Evolutionary conservation across 306 rosid species (phyloP), one percentile per base, ranked within the genome.

Genomic region (Gynostemma pentaphyllum): DNA sequence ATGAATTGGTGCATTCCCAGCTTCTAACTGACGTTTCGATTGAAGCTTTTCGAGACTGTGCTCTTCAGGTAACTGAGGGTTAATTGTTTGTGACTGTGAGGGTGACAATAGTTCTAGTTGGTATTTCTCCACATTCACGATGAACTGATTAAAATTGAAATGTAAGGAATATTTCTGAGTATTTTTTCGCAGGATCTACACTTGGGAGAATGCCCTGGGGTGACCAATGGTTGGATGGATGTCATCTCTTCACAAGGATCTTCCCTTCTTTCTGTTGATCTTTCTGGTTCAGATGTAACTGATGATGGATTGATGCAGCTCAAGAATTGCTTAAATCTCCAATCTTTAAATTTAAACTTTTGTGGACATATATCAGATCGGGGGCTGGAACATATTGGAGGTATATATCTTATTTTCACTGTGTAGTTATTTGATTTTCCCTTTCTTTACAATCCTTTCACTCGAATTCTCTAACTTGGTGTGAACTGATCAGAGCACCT

Each of bases 211-310:
- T 86, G 76, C 72, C 79, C 72, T 2, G 82, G 85, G 57, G 96
- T 92, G 61, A 76, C 82, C 65, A 94, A 92, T 77, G 60, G 68
- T 78, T 92, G 98, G 98, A 92, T 92, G 86, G 94, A 76, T 56
- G 80, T 86, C 45, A 77, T 92, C 64, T 79, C 98, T 70, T 92
- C 95, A 44, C 96, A 92, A 82, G 90, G 96, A 19, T 62, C 80
- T 62, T 88, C 98, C 24, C 79, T 88, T 73, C 98, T 92, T 60
- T 82, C 94, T 30, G 55, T 88, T 42, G 98, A 92, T 79, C 82
- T 92, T 60, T 86, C 94, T 71, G 84, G 81, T 46, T 88, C 96
- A 13, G 94, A 84, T 67, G 96, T 92, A 70, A 77, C 88, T 28
- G 90, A 92, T 80, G 34, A 62, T 64, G 98, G 96, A 74, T 77